A percentile compares a stretch with the other conserved stretches of the same genome.
phyloP scores from a whole-genome alignment of 495 filamentous ascomycete genomes.

The Cercophora samala region DNA sequence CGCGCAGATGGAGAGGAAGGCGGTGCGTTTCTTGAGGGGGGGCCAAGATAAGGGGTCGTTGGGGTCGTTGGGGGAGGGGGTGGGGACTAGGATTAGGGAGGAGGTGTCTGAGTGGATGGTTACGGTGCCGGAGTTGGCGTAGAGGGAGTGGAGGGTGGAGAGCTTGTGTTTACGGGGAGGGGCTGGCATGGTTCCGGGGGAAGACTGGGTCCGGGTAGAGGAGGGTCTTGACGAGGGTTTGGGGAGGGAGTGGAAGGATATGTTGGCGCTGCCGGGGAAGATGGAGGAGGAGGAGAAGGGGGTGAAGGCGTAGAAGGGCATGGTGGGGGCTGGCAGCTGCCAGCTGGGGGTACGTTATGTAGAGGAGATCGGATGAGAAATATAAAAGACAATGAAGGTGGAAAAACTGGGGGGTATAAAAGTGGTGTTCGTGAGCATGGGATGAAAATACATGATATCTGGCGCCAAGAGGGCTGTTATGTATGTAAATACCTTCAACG shows the following conservation, averaged over 20 bases:
- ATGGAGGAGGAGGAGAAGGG: not conserved
- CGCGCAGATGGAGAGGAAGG: constrained; percentile 32
- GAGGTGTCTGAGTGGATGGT: not conserved
- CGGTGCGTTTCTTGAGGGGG: constrained; percentile 32
- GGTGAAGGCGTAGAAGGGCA: not conserved
- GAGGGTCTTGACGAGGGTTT: not conserved
- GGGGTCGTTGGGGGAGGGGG: constrained; percentile 32
- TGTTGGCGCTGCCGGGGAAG: not conserved
- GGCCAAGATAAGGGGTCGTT: constrained; percentile 40
- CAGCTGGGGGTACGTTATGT: not conserved
- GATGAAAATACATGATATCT: not conserved
- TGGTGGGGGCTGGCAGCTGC: not conserved
- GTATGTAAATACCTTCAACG: not conserved
- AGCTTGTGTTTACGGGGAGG: not conserved
- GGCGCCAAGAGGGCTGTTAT: not conserved
- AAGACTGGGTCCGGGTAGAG: not conserved
- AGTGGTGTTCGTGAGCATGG: not conserved
- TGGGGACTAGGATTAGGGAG: constrained; percentile 21
- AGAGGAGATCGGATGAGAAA: not conserved
- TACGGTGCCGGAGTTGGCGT: not conserved
- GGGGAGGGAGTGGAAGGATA: not conserved
- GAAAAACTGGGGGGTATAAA: not conserved
- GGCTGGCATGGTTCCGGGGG: not conserved
- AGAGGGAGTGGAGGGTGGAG: not conserved
- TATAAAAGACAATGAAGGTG: not conserved